A percentile compares a stretch with the other conserved stretches of the same genome.
Evolutionary conservation across 768 basidiomycete species (phyloP).

Genomic region (Psilocybe tampanensis): DNA sequence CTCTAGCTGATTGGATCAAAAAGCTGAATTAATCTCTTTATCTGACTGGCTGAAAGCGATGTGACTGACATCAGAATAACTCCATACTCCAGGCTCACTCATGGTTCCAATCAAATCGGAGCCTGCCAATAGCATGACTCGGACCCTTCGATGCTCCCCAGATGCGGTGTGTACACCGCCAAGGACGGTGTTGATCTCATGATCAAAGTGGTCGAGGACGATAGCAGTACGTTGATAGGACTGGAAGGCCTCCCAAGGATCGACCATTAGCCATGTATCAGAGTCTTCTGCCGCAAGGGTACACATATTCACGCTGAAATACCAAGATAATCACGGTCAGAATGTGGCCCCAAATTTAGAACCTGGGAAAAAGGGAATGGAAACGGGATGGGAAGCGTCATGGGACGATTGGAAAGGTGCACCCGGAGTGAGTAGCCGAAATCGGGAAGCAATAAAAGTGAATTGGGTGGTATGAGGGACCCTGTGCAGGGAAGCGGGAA

Average conservation of each 20-base stretch:
- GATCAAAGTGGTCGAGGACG: slow-evolving; percentile 96
- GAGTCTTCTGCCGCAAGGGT: slow-evolving; percentile 89
- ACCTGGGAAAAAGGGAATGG: slow-evolving; percentile 16
- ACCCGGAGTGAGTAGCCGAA: slow-evolving; percentile 24
- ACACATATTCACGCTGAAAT: slow-evolving; percentile 80
- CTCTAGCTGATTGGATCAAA: slow-evolving; percentile 62
- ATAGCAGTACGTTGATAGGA: slow-evolving; percentile 95
- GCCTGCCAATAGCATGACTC: slow-evolving; percentile 95
- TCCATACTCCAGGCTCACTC: slow-evolving; percentile 99
- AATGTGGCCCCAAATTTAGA: slow-evolving; percentile 12
- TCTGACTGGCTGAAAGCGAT: slow-evolving; percentile 4
- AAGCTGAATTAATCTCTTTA: slow-evolving; percentile 3
- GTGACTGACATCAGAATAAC: slow-evolving; percentile 82
- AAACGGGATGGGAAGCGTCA: slow-evolving; percentile 21
- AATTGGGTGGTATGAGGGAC: slow-evolving; percentile 3
- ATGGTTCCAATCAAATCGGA: slow-evolving; percentile 97
- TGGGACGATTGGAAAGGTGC: neutral
- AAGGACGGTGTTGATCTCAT: slow-evolving; percentile 85
- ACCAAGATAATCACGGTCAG: slow-evolving; percentile 15
- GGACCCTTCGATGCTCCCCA: slow-evolving; percentile 74
- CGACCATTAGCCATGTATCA: slow-evolving; percentile 94
- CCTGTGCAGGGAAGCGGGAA: slow-evolving; percentile 3
- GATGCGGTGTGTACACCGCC: slow-evolving; percentile 79
- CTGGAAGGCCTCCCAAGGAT: slow-evolving; percentile 97
- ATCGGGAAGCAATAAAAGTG: slow-evolving; percentile 16